These are phyloP conservation scores for Entophlyctis luteolus DNA, from an alignment of 192 early-diverging fungal genomes.

Conservation along the genomic window DNA sequence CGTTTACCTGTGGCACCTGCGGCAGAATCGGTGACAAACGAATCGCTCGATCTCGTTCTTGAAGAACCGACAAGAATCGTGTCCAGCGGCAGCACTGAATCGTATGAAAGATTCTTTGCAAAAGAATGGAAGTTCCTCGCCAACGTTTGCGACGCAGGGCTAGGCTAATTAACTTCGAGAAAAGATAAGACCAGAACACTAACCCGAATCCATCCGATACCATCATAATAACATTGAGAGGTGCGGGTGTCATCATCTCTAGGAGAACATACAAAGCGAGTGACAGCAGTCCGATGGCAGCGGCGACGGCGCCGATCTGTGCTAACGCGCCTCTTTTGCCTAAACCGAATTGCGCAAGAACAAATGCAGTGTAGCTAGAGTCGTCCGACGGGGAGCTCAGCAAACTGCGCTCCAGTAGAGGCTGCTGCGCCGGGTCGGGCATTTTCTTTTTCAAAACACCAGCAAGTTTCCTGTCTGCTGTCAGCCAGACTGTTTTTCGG, in stretches of 20 bases:
- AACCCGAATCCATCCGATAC: slow-evolving; percentile 21
- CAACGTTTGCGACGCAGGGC: slow-evolving; percentile 87
- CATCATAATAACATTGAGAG: slow-evolving; percentile 11
- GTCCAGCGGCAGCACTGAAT: slow-evolving; percentile 48
- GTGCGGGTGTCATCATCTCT: background rate
- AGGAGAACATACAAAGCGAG: background rate
- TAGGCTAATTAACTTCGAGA: background rate
- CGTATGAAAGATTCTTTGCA: slow-evolving; percentile 47
- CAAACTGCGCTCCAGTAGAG: too few relatives aligned
- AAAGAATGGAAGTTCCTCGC: slow-evolving; percentile 78
- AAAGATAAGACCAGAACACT: background rate
- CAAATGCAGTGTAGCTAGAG: background rate
- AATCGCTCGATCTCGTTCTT: slow-evolving; percentile 76
- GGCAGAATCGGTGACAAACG: slow-evolving; percentile 91
- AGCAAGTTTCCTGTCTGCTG: too few relatives aligned
- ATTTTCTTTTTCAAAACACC: too few relatives aligned
- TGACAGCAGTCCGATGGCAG: background rate
- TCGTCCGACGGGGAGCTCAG: too few relatives aligned
- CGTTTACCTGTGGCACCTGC: slow-evolving; percentile 78
- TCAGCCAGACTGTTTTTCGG: too few relatives aligned
- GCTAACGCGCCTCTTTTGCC: background rate
- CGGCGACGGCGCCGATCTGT: background rate
- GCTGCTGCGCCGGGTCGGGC: too few relatives aligned
- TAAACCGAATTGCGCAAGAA: background rate
- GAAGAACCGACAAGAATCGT: slow-evolving; percentile 75